phyloP scores from a whole-genome alignment of 169 alveolate species.

The Plasmodium relictum region DNA sequence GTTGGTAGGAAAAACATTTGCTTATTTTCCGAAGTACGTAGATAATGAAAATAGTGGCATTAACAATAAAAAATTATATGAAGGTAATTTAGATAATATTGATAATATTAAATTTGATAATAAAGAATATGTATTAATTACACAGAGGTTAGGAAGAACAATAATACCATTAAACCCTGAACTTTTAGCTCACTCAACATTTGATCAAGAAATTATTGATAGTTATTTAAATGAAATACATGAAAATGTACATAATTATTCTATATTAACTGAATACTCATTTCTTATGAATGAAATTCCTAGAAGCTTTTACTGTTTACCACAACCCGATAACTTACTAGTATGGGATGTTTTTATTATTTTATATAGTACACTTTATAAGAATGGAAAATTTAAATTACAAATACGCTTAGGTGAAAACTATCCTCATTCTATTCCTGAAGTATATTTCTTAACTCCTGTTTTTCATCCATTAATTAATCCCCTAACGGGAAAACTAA shows the following conservation, averaged over 20 bases:
- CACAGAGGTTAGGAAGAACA: constrained; percentile 64
- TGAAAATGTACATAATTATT: constrained; percentile 39
- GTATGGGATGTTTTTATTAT: constrained; percentile 55
- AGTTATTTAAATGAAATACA: constrained; percentile 54
- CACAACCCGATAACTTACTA: constrained; percentile 49
- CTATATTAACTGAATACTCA: constrained; percentile 65
- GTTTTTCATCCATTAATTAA: constrained; percentile 54
- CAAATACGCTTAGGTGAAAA: constrained; percentile 57
- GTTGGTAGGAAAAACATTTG: constrained; percentile 61
- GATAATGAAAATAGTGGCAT: constrained; percentile 2
- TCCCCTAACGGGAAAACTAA: constrained; percentile 52
- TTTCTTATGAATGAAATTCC: constrained; percentile 60
- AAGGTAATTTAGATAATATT: constrained; percentile 9
- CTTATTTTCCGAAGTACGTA: constrained; percentile 48
- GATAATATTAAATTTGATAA: constrained; percentile 13
- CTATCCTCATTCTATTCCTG: constrained; percentile 49
- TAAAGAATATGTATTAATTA: constrained; percentile 42
- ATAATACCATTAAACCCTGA: constrained; percentile 66
- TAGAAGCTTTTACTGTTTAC: constrained; percentile 50
- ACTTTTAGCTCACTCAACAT: constrained; percentile 46
- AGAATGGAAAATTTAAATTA: constrained; percentile 40
- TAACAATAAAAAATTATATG: not conserved
- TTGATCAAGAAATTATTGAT: constrained; percentile 59
- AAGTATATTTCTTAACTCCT: constrained; percentile 51
- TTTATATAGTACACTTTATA: constrained; percentile 50